Evolutionary conservation across 1,284 basidiomycete genomes (phyloP).

Genomic region (Malassezia sp.): DNA sequence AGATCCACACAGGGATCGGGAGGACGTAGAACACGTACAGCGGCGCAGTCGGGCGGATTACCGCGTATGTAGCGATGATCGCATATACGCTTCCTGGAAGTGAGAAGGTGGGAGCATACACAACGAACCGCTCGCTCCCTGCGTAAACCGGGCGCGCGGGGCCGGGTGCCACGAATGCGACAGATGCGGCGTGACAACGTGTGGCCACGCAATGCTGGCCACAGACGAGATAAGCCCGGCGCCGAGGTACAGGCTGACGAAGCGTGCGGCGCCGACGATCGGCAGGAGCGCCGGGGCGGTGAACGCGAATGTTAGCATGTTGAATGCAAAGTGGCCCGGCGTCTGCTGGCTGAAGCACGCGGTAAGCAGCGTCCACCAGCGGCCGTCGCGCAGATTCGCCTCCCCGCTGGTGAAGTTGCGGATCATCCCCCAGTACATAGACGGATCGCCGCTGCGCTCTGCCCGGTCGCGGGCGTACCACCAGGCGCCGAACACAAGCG

Average conservation of each 20-base stretch:
- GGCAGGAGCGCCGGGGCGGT: constrained; percentile 62
- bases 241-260: constrained; percentile 66
- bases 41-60: constrained; percentile 57
- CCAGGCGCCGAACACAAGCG: constrained; percentile 24
- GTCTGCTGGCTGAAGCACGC: constrained; percentile 26
- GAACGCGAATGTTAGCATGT: constrained; percentile 68
- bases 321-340: constrained; percentile 57
- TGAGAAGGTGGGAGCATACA: too few relatives aligned
- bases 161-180: too few relatives aligned
- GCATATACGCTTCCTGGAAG: too few relatives aligned
- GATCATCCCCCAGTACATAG: constrained; percentile 55
- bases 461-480: constrained; percentile 18
- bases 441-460: constrained; percentile 51
- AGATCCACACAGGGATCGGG: constrained; percentile 70
- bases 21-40: constrained; percentile 64
- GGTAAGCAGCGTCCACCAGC: constrained; percentile 76
- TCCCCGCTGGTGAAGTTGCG: constrained; percentile 58
- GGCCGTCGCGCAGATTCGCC: constrained; percentile 58
- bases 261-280: constrained; percentile 60
- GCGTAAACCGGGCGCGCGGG: too few relatives aligned
- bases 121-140: constrained; percentile 48
- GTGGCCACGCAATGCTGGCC: constrained; percentile 44
- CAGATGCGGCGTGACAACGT: constrained; percentile 13
- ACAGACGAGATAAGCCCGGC: constrained; percentile 36
- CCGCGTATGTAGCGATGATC: constrained; percentile 61